A percentile compares a stretch with the other conserved stretches of the same genome.
phyloP scores from a whole-genome alignment of 805 yeast genomes.

The Monosporozyma aquatica region DNA sequence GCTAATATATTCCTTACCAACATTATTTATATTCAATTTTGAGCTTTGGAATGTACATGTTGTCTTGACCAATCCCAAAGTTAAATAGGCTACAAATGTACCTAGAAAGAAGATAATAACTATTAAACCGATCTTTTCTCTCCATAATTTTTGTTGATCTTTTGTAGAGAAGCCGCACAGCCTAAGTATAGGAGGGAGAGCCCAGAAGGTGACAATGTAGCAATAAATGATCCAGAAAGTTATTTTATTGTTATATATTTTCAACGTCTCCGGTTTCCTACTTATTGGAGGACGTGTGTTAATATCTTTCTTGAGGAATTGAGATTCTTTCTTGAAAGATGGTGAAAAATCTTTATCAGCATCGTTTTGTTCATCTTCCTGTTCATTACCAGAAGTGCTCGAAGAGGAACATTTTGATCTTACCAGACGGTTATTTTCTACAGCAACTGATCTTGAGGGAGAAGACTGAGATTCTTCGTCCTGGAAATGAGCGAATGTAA shows the following conservation, averaged over 20 bases:
- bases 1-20: slow-evolving; percentile 46
- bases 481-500: too few species aligned
- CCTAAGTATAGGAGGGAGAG: slow-evolving; percentile 50
- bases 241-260: not conserved
- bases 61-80: slow-evolving; percentile 82
- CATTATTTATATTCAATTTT: slow-evolving; percentile 63
- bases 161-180: slow-evolving; percentile 70
- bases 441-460: too few species aligned
- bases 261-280: not conserved
- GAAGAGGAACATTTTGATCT: too few species aligned
- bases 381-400: not conserved
- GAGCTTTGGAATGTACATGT: slow-evolving; percentile 61
- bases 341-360: too few species aligned
- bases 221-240: slow-evolving; percentile 70
- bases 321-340: too few species aligned
- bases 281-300: too few species aligned
- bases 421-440: too few species aligned
- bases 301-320: too few species aligned
- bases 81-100: slow-evolving; percentile 70
- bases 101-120: slow-evolving; percentile 68
- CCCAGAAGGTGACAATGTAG: slow-evolving; percentile 79
- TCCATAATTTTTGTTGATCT: slow-evolving; percentile 91
- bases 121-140: slow-evolving; percentile 85
- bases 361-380: not conserved
- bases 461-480: too few species aligned